phyloP scores from a whole-genome alignment of 306 rosid species.

The Vigna reflexopilosa region DNA sequence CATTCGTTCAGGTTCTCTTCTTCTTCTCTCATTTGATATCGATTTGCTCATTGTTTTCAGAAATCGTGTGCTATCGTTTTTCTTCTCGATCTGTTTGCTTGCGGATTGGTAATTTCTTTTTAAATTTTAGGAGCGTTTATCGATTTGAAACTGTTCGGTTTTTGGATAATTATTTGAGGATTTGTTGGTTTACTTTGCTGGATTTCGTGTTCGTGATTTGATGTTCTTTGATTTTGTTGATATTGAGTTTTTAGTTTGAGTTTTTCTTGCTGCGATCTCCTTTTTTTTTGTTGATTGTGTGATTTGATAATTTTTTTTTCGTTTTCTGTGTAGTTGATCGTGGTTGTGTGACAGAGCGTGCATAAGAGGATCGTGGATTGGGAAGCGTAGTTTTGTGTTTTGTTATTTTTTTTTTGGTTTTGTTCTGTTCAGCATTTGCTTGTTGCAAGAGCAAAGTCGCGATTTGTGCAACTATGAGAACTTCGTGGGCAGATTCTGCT shows the following conservation, averaged over 20 bases:
- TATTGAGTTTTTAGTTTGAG: slow-evolving; percentile 33
- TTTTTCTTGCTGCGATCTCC: slow-evolving; percentile 40
- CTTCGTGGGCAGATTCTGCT: slow-evolving; percentile 80
- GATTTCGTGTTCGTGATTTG: neutral
- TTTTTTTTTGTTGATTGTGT: neutral
- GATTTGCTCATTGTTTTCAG: slow-evolving; percentile 27
- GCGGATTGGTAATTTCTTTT: slow-evolving; percentile 2
- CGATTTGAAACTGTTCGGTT: neutral
- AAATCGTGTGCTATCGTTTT: neutral
- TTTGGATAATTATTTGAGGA: slow-evolving; percentile 15
- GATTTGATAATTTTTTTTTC: slow-evolving; percentile 13
- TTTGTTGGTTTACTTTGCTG: slow-evolving; percentile 9
- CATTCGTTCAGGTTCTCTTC: slow-evolving; percentile 32
- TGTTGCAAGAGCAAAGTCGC: slow-evolving; percentile 37
- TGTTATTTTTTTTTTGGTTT: neutral
- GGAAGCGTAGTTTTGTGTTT: slow-evolving; percentile 23
- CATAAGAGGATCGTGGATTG: slow-evolving; percentile 42
- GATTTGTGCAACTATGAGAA: slow-evolving; percentile 55
- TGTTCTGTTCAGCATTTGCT: slow-evolving; percentile 44
- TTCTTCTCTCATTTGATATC: neutral
- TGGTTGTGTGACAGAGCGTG: slow-evolving; percentile 34
- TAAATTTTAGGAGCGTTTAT: neutral
- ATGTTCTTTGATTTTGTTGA: neutral
- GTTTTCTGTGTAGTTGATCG: slow-evolving; percentile 40
- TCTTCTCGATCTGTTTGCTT: slow-evolving; percentile 33